Evolutionary conservation across 75 land plant genomes (phyloP).

Genomic region (Sequoia sempervirens): DNA sequence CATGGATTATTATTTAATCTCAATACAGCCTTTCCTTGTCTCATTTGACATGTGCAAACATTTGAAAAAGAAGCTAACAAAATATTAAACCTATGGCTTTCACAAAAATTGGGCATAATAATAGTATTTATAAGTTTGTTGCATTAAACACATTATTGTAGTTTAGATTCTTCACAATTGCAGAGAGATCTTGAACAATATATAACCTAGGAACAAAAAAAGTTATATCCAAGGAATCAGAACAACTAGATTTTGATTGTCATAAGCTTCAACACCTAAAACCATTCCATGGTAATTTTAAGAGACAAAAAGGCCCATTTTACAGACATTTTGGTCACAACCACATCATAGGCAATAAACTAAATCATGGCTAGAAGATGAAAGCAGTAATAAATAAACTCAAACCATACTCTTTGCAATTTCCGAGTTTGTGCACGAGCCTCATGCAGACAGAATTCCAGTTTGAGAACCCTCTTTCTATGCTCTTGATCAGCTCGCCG

Average conservation of each 20-base stretch:
- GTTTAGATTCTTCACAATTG: background rate
- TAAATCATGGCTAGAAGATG: background rate
- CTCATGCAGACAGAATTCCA: conserved; percentile 84
- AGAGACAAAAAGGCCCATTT: background rate
- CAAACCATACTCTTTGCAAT: conserved; percentile 55
- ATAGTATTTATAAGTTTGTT: background rate
- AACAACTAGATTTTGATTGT: background rate
- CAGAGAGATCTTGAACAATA: background rate
- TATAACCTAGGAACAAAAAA: background rate
- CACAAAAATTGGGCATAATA: background rate
- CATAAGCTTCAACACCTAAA: background rate
- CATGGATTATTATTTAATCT: background rate
- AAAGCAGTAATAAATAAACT: background rate
- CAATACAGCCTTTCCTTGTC: background rate
- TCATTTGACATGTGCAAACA: background rate
- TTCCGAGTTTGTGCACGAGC: conserved; percentile 67
- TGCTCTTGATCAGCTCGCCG: conserved; percentile 67
- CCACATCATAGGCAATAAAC: background rate
- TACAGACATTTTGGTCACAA: background rate
- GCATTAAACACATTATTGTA: background rate
- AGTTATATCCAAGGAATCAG: background rate
- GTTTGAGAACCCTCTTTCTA: conserved; percentile 68
- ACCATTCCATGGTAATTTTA: background rate
- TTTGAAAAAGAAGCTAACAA: background rate
- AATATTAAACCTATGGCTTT: background rate